phyloP scores from a whole-genome alignment of 306 rosid species.

The Erythrophleum fordii region DNA sequence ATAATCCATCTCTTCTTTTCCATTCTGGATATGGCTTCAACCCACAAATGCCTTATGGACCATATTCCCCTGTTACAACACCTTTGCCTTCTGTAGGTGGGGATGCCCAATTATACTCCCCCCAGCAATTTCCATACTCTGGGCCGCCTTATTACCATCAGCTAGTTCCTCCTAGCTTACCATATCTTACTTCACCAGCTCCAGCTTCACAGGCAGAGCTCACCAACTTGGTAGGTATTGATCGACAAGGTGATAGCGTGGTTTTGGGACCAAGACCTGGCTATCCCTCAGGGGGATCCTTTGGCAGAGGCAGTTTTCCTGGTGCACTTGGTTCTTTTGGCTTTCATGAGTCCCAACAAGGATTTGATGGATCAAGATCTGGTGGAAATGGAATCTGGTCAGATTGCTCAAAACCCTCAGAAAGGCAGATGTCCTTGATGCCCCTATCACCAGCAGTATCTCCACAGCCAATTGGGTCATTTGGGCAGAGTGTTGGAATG shows the following conservation, averaged over 20 bases:
- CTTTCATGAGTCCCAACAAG: constrained; percentile 82
- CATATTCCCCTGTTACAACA: constrained; percentile 86
- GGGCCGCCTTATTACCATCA: constrained; percentile 80
- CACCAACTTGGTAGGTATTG: constrained; percentile 66
- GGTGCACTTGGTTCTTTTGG: constrained; percentile 61
- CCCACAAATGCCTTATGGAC: constrained; percentile 87
- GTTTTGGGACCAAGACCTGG: constrained; percentile 81
- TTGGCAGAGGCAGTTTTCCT: constrained; percentile 74
- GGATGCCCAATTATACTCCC: constrained; percentile 75
- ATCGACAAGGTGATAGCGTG: constrained; percentile 77
- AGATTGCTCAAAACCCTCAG: constrained; percentile 73
- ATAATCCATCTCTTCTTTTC: constrained; percentile 76
- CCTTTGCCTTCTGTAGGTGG: constrained; percentile 84
- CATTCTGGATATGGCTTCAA: constrained; percentile 91
- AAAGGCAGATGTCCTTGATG: constrained; percentile 71
- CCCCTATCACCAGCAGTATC: constrained; percentile 73
- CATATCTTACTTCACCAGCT: constrained; percentile 69
- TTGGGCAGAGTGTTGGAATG: constrained; percentile 76
- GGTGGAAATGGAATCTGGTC: constrained; percentile 81
- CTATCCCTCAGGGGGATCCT: constrained; percentile 71
- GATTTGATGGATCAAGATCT: constrained; percentile 73
- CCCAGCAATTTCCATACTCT: constrained; percentile 78
- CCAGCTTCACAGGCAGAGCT: constrained; percentile 81
- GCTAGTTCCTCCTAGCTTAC: constrained; percentile 69
- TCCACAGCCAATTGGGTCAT: constrained; percentile 79